These are phyloP conservation scores for Phytopythium mirpurense DNA, from an alignment of 352 stramenopile species.

Conservation along the genomic window DNA sequence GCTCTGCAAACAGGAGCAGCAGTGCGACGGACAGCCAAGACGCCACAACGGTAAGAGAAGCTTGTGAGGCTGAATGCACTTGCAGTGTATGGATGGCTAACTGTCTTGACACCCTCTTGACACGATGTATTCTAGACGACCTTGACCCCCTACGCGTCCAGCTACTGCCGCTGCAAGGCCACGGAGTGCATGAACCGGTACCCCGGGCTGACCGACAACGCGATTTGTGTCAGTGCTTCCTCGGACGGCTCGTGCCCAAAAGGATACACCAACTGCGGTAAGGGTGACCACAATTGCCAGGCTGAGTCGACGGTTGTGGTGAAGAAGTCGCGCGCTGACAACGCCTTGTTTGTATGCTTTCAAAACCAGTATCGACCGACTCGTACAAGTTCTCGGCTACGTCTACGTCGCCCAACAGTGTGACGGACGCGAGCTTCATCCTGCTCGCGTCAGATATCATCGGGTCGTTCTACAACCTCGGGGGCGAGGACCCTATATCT, in stretches of 20 bases:
- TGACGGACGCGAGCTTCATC: slow-evolving; percentile 62
- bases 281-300: not conserved
- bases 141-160: slow-evolving; percentile 41
- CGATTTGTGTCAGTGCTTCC: slow-evolving; percentile 41
- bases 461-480: slow-evolving; percentile 66
- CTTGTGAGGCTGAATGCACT: too few relatives aligned
- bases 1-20: not conserved
- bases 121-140: not conserved
- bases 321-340: not conserved
- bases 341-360: not conserved
- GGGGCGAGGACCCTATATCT: slow-evolving; percentile 38
- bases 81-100: too few relatives aligned
- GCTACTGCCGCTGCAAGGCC: slow-evolving; percentile 59
- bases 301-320: too few relatives aligned
- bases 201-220: slow-evolving; percentile 28
- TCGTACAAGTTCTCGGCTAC: slow-evolving; percentile 69
- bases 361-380: slow-evolving; percentile 40
- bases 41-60: not conserved
- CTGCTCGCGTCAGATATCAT: slow-evolving; percentile 69
- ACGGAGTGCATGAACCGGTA: slow-evolving; percentile 71
- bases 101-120: too few relatives aligned
- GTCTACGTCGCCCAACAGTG: slow-evolving; percentile 52
- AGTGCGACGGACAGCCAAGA: not conserved
- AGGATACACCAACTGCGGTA: slow-evolving; percentile 56
- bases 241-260: slow-evolving; percentile 44